Conservation (phyloP, 2,329 filamentous ascomycete species). For the Cordyceps cateniannulata region DNA sequence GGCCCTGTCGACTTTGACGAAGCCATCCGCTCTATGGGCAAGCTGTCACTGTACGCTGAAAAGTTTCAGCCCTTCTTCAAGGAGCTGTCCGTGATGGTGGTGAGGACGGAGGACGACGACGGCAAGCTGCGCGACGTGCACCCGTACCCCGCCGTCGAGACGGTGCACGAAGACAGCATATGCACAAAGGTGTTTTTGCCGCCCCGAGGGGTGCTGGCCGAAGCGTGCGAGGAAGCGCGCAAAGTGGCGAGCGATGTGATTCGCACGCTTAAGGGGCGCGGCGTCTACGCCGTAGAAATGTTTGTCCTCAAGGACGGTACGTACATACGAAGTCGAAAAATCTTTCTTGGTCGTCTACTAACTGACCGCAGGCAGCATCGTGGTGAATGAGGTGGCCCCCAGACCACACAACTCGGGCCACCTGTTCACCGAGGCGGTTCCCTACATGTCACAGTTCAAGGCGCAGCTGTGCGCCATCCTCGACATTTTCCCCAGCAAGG, state of each 20-base stretch:
- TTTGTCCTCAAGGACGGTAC: conserved; percentile 70
- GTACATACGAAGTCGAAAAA: conserved; percentile 11
- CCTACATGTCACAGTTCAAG: conserved; percentile 82
- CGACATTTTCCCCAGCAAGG: conserved; percentile 50
- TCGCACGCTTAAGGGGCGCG: conserved; percentile 74
- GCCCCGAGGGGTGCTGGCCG: conserved; percentile 60
- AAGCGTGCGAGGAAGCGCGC: conserved; percentile 60
- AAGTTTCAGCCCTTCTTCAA: conserved; percentile 80
- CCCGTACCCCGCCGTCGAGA: conserved; percentile 87
- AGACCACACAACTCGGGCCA: conserved; percentile 86
- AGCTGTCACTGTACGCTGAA: conserved; percentile 76
- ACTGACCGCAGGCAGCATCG: conserved; percentile 43
- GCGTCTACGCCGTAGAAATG: conserved; percentile 95
- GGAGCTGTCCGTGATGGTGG: conserved; percentile 90
- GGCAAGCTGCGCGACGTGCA: conserved; percentile 46
- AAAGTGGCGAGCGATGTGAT: conserved; percentile 75
- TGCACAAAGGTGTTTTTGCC: conserved; percentile 90
- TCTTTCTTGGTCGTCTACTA: conserved; percentile 2
- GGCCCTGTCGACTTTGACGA: conserved; percentile 43
- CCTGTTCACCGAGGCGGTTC: conserved; percentile 88
- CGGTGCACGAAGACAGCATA: conserved; percentile 89
- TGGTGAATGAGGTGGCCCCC: conserved; percentile 84
- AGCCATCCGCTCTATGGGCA: conserved; percentile 65
- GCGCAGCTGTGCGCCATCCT: conserved; percentile 83
- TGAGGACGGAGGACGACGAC: conserved; percentile 70